Percentiles rank a stretch among this genome's conserved stretches.
Evolutionary conservation across 306 rosid genomes (phyloP).

Genomic region (Alnus glutinosa): DNA sequence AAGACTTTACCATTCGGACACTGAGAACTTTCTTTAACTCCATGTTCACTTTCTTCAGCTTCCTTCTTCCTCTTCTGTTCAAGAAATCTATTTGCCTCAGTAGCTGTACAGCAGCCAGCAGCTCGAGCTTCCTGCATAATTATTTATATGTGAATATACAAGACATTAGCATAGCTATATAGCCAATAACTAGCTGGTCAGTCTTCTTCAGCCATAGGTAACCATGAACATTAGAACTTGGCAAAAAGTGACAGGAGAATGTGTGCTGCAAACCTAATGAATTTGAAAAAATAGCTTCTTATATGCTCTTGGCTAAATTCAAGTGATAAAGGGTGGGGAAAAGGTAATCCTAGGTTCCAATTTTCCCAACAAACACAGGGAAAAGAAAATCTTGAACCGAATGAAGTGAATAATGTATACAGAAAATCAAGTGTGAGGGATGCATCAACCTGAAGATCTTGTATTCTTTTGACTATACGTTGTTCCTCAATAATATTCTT

Average conservation of each 20-base stretch:
- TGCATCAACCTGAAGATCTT: slow-evolving; percentile 73
- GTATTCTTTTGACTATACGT: slow-evolving; percentile 61
- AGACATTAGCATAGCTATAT: slow-evolving; percentile 3
- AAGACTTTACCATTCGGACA: slow-evolving; percentile 45
- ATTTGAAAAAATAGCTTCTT: not conserved
- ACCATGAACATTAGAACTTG: not conserved
- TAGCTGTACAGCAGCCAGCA: slow-evolving; percentile 72
- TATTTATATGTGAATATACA: slow-evolving; percentile 20
- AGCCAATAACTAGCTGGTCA: not conserved
- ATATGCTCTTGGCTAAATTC: not conserved
- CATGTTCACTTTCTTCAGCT: slow-evolving; percentile 41
- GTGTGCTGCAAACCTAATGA: not conserved
- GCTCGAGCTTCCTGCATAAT: slow-evolving; percentile 69
- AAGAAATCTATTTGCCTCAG: slow-evolving; percentile 54
- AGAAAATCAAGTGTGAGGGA: not conserved
- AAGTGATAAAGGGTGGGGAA: not conserved
- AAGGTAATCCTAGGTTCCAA: slow-evolving; percentile 6
- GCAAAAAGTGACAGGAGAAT: not conserved
- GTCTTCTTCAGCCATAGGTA: not conserved
- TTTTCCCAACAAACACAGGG: not conserved
- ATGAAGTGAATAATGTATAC: slow-evolving; percentile 11
- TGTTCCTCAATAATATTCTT: slow-evolving; percentile 71
- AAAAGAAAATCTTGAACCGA: not conserved
- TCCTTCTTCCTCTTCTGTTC: slow-evolving; percentile 58
- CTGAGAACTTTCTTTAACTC: slow-evolving; percentile 48